Evolutionary conservation across 768 basidiomycete genomes (phyloP).

Genomic region (Auriscalpium orientale): DNA sequence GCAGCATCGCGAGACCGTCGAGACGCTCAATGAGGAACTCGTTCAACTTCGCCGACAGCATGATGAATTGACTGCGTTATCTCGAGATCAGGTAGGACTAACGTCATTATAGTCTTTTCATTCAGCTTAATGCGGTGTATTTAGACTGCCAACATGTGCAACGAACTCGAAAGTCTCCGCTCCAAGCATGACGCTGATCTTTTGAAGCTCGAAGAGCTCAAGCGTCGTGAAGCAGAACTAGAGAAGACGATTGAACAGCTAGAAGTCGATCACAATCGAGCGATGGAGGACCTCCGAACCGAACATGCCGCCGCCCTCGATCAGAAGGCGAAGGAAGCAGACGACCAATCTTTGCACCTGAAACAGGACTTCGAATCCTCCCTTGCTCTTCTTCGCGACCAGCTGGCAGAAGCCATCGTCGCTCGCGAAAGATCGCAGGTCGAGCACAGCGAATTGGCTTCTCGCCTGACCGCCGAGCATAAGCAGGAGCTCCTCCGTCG

Average conservation of each 20-base stretch:
- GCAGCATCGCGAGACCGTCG: constrained; percentile 74
- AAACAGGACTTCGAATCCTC: constrained; percentile 42
- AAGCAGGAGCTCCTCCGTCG: constrained; percentile 38
- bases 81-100: constrained; percentile 67
- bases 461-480: constrained; percentile 38
- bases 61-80: constrained; percentile 73
- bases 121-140: background rate
- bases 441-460: constrained; percentile 55
- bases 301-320: constrained; percentile 39
- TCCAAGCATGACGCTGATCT: constrained; percentile 50
- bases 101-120: background rate
- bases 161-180: constrained; percentile 71
- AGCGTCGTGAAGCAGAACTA: constrained; percentile 50
- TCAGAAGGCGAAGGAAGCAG: constrained; percentile 34
- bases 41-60: constrained; percentile 65
- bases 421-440: constrained; percentile 31
- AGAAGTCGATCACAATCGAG: constrained; percentile 39
- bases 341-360: constrained; percentile 35
- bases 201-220: constrained; percentile 44
- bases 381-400: constrained; percentile 23
- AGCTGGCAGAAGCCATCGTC: constrained; percentile 24
- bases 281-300: constrained; percentile 38
- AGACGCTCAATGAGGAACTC: constrained; percentile 62
- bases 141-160: constrained; percentile 81
- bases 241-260: constrained; percentile 41